phyloP scores from a whole-genome alignment of 2,329 filamentous ascomycete species.

The Podosphaera fusca region DNA sequence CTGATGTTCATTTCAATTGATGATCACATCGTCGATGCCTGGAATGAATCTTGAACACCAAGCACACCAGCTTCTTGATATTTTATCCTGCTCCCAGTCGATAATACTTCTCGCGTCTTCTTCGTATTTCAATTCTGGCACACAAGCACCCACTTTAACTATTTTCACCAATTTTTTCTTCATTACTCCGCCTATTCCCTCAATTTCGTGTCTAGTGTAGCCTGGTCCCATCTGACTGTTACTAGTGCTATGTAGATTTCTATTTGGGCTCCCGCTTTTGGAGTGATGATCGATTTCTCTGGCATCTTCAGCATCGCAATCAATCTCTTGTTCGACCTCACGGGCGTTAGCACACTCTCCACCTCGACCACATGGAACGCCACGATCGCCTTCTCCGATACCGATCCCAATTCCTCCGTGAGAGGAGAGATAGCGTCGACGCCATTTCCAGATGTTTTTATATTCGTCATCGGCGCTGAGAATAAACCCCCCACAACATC shows the following conservation, averaged over 20 bases:
- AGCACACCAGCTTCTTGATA: constrained; percentile 63
- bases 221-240: constrained; percentile 31
- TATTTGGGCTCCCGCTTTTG: constrained; percentile 8
- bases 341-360: constrained; percentile 51
- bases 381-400: constrained; percentile 69
- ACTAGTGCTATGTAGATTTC: constrained; percentile 5
- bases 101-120: constrained; percentile 54
- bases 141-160: constrained; percentile 59
- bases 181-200: constrained; percentile 69
- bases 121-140: constrained; percentile 33
- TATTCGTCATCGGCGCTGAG: constrained; percentile 35
- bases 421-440: constrained; percentile 60
- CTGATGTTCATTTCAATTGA: no score
- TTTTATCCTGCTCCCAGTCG: constrained; percentile 44
- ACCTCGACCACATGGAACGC: constrained; percentile 69
- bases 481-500: constrained; percentile 56
- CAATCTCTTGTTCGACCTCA: constrained; percentile 62
- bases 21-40: constrained; percentile 22
- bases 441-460: constrained; percentile 63
- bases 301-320: constrained; percentile 61
- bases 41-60: constrained; percentile 70
- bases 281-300: constrained; percentile 11
- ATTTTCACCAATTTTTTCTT: constrained; percentile 75
- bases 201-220: constrained; percentile 70
- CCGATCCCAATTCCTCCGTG: constrained; percentile 65